Evolutionary conservation across 2,329 filamentous ascomycete genomes (phyloP).

Genomic region (Macrophomina pseudophaseolina): DNA sequence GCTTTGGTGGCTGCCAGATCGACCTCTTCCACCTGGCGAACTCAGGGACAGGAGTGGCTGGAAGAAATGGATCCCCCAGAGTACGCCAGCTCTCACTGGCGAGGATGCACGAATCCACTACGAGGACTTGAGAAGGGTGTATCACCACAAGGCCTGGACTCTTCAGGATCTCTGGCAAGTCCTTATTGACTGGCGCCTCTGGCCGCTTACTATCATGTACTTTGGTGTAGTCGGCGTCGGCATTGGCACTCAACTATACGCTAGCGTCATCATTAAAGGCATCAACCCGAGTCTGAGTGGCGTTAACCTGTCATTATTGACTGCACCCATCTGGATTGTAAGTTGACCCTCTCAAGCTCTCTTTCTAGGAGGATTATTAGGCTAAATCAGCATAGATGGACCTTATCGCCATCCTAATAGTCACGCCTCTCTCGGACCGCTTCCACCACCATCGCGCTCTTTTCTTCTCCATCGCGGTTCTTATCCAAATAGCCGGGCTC

Average conservation of each 20-base stretch:
- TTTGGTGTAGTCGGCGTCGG: constrained; percentile 93
- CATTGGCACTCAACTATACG: constrained; percentile 87
- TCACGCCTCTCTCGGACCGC: constrained; percentile 85
- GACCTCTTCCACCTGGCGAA: constrained; percentile 76
- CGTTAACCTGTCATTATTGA: constrained; percentile 79
- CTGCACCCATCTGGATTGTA: constrained; percentile 91
- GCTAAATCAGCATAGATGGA: constrained; percentile 66
- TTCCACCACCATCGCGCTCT: constrained; percentile 80
- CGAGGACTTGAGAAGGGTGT: constrained; percentile 78
- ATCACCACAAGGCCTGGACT: constrained; percentile 76
- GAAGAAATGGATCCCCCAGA: constrained; percentile 69
- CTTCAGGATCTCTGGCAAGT: constrained; percentile 72
- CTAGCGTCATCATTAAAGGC: constrained; percentile 80
- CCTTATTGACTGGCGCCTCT: constrained; percentile 83
- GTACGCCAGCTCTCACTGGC: constrained; percentile 73
- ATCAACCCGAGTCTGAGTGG: constrained; percentile 76
- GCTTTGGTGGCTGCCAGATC: constrained; percentile 90
- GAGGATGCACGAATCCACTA: constrained; percentile 84
- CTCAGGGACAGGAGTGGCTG: constrained; percentile 52
- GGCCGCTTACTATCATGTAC: constrained; percentile 88
- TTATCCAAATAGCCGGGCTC: constrained; percentile 81
- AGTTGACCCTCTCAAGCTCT: constrained; percentile 42
- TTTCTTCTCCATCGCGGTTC: constrained; percentile 78
- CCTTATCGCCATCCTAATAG: constrained; percentile 80
- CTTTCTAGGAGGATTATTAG: background rate